Base-by-base conservation (phyloP, 768 basidiomycete species). In the Boletus huronensis region DNA sequence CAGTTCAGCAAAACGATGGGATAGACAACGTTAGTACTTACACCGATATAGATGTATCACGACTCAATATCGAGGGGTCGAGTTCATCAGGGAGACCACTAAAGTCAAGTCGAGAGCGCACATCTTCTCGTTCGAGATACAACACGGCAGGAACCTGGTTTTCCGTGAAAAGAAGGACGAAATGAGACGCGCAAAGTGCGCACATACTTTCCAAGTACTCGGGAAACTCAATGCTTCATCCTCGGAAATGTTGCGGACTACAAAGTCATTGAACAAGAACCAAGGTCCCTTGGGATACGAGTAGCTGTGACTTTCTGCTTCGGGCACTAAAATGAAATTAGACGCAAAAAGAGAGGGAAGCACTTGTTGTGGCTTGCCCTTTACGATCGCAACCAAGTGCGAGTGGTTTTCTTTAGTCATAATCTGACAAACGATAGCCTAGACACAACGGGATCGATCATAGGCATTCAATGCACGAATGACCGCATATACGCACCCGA, bases 191-290 rank as follows among this genome's bases (percentile, higher is more conserved):
- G 10, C 34, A 26, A 43, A 38, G 9, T 9, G 29, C 13, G 9
- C n/a, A 60, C 79, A 29, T 28, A 89, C 95, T 82, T 99, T 99
- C 96, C 96, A 99, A 43, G 76, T 78, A n/a, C 79, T 85, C 9
- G 88, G 84, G 65, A 97, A 94, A 63, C 87, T 85, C 54, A 98
- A 71, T 1, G 91, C 96, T 62, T 98, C 94, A 32, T 85, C 80
- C 70, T 96, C 90, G 2, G 87, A 75, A 29, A 98, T 83, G 52
- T 90, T 90, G 45, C 78, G 78, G 13, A 99, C 97, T 1, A 85
- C 79, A 65, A 99, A 99, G 65, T 99, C 97, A 65, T 99, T 99
- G 83, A 98, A 98, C 51, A 98, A 70, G 63, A 88, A 88, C 97
- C 97, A 99, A 1, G 84, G 82, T 50, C 82, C 84, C 23, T 60